Conservation (phyloP, 495 filamentous ascomycete species). For the Pyrenopolyporus hunteri region DNA sequence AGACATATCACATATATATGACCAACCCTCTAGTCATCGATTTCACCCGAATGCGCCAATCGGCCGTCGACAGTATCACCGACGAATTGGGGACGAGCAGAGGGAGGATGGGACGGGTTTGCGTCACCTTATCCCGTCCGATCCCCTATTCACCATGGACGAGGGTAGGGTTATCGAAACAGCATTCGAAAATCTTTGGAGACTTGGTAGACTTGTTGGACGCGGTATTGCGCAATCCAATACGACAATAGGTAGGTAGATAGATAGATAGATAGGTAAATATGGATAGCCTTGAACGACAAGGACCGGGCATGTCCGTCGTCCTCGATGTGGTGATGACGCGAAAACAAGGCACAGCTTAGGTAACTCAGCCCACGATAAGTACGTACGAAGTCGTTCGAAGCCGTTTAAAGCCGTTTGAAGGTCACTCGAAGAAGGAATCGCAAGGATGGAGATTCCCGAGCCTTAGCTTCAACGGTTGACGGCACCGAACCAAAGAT, state of each 20-base stretch:
- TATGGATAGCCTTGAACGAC: too few relatives aligned
- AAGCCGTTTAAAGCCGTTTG: background rate
- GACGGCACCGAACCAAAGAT: background rate
- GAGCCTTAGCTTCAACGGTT: background rate
- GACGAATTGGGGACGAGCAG: background rate
- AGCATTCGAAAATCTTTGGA: background rate
- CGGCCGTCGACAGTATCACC: conserved; percentile 3
- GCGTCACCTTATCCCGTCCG: background rate
- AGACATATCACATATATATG: conserved; percentile 28
- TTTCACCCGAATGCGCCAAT: conserved; percentile 20
- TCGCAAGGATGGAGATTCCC: background rate
- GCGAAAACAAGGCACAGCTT: too few relatives aligned
- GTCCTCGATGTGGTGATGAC: too few relatives aligned
- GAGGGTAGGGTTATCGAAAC: too few relatives aligned
- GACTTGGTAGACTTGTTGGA: too few relatives aligned
- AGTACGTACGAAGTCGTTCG: too few relatives aligned
- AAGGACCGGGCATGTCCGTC: too few relatives aligned
- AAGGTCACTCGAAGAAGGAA: background rate
- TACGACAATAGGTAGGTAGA: too few relatives aligned
- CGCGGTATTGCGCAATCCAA: too few relatives aligned
- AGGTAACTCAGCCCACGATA: too few relatives aligned
- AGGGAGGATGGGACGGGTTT: background rate
- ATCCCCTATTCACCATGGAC: too few relatives aligned
- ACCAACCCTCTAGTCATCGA: conserved; percentile 3
- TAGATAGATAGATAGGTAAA: too few relatives aligned